Base-by-base conservation (phyloP, 306 rosid species). In the Astragalus glycyphyllos region DNA sequence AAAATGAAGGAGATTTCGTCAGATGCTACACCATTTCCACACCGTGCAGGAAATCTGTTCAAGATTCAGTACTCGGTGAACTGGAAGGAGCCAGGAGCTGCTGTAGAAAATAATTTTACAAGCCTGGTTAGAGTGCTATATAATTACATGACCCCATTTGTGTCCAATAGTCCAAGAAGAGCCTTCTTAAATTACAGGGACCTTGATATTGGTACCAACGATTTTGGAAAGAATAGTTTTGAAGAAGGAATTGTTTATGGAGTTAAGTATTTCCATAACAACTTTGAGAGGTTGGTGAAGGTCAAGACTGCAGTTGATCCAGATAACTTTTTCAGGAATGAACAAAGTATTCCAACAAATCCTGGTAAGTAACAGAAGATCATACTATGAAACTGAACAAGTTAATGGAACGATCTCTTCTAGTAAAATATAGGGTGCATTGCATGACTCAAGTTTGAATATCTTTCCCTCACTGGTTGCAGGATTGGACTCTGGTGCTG, bases 91-190 rank as follows among this genome's bases (percentile, higher is more conserved):
- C 65, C 79, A 0, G 79, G 77, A 47, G 45, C 13, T 71, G 81
- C 6, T 15, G 23, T 10, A 8, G 82, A 71, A 2, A 72, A 47
- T 29, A 83, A 67, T 23, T 79, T 45, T 12, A 35, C 50, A 13
- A 50, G 26, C 32, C 82, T 71, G 49, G 42, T 61, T 11, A 60
- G 37, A 71, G 57, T 17, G 60, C 17, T 83, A 0, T 60, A 79
- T 58, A 49, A 76, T 72, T 83, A 67, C 60, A 83, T 79, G 86
- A 79, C 86, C 4, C 79, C 86, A 6, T 82, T 79, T 71, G 83
- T 82, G 23, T 82, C 86, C 8, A 82, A 37, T 57, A 79, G 31
- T 71, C 86, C 86, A 13, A 79, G 86, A 67, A 82, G 86, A 9
- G 81, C 83, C 14, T 82, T 26, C 55, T 75, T 82, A 26, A 74